phyloP scores from a whole-genome alignment of 2,329 filamentous ascomycete species.

The Diaporthe sp. region DNA sequence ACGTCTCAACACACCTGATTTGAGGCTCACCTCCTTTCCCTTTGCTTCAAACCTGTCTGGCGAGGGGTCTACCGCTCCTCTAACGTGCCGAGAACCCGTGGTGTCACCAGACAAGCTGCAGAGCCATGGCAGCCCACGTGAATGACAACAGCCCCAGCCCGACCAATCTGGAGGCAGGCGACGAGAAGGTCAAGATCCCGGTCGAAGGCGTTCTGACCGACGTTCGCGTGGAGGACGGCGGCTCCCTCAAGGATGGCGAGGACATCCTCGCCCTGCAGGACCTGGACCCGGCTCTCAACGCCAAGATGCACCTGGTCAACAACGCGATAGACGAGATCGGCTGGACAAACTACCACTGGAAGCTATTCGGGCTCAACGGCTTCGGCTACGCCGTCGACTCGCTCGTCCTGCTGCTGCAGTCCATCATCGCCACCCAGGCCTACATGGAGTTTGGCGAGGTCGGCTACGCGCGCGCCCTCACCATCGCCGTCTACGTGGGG shows the following conservation, averaged over 20 bases:
- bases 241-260: constrained; percentile 32
- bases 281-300: constrained; percentile 62
- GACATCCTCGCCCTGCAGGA: constrained; percentile 61
- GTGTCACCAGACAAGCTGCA: constrained; percentile 5
- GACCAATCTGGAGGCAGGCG: background rate
- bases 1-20: background rate
- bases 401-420: constrained; percentile 65
- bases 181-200: constrained; percentile 1
- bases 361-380: constrained; percentile 70
- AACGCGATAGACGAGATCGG: constrained; percentile 69
- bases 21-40: background rate
- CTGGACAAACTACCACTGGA: constrained; percentile 68
- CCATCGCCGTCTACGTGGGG: constrained; percentile 69
- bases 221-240: background rate
- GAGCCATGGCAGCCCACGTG: background rate
- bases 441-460: constrained; percentile 67
- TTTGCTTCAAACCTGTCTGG: background rate
- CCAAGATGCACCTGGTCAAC: constrained; percentile 68
- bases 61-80: constrained; percentile 23
- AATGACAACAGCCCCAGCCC: background rate
- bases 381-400: constrained; percentile 65
- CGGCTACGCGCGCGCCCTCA: constrained; percentile 67
- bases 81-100: constrained; percentile 21
- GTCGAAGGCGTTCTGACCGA: background rate
- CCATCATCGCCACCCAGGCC: constrained; percentile 68